Evolutionary conservation across 768 basidiomycete genomes (phyloP).

Genomic region (Mycena filopes): DNA sequence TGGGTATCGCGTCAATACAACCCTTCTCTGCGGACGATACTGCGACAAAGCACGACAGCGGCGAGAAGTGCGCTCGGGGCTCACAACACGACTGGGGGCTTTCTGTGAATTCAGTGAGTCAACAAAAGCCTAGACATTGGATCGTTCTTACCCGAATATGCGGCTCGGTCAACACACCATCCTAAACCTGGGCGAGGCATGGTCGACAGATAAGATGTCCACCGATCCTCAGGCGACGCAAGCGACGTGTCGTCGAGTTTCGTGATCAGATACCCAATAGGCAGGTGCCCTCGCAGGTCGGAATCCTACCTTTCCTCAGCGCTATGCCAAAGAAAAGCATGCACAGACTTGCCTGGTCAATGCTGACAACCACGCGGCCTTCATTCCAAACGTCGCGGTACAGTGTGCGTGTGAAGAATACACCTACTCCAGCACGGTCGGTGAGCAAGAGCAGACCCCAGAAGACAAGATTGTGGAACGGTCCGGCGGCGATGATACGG

Average conservation of each 20-base stretch:
- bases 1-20: conserved; percentile 66
- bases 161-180: conserved; percentile 65
- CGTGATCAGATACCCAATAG: conserved; percentile 68
- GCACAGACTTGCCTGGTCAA: conserved; percentile 56
- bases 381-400: conserved; percentile 64
- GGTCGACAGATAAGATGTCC: conserved; percentile 58
- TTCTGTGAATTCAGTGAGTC: conserved; percentile 27
- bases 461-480: conserved; percentile 80
- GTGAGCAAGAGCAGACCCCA: conserved; percentile 58
- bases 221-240: conserved; percentile 47
- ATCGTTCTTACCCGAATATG: conserved; percentile 43
- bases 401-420: conserved; percentile 47
- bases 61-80: conserved; percentile 37
- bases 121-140: background rate
- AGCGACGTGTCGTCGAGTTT: conserved; percentile 72
- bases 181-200: conserved; percentile 46
- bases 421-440: conserved; percentile 45
- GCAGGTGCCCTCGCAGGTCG: conserved; percentile 65
- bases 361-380: conserved; percentile 66
- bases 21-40: conserved; percentile 45
- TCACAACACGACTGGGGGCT: conserved; percentile 39
- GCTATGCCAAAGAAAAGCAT: background rate
- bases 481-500: conserved; percentile 78
- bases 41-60: conserved; percentile 59
- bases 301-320: conserved; percentile 58